Evolutionary conservation across 108 stramenopile genomes (phyloP).

Genomic region (Stephanodiscus minutulus): DNA sequence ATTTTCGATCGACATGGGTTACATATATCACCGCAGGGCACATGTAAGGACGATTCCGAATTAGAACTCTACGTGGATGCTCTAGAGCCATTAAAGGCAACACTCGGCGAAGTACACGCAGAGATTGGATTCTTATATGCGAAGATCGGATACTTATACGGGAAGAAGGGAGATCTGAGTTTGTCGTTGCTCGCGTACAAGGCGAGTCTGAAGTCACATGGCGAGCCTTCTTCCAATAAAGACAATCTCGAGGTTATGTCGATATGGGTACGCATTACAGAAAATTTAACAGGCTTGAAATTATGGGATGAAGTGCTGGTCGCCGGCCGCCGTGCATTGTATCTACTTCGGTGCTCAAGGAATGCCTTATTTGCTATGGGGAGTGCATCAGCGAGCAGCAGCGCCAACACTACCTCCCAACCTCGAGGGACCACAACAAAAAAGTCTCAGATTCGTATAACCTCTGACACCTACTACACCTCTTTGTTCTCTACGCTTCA

Average conservation of each 20-base stretch:
- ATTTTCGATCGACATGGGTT: slow-evolving; percentile 41
- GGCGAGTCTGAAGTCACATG: slow-evolving; percentile 39
- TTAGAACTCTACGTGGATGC: slow-evolving; percentile 48
- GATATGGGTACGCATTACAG: slow-evolving; percentile 43
- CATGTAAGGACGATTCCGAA: slow-evolving; percentile 29
- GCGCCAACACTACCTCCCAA: slow-evolving; percentile 10
- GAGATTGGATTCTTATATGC: slow-evolving; percentile 38
- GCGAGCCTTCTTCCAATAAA: slow-evolving; percentile 28
- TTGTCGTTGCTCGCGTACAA: slow-evolving; percentile 37
- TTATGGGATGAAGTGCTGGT: slow-evolving; percentile 34
- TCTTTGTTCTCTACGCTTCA: slow-evolving; percentile 28
- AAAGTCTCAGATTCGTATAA: slow-evolving; percentile 36
- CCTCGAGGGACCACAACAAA: slow-evolving; percentile 17
- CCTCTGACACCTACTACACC: slow-evolving; percentile 23
- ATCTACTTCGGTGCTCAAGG: slow-evolving; percentile 27
- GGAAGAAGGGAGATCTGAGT: slow-evolving; percentile 31
- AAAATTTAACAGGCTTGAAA: slow-evolving; percentile 21
- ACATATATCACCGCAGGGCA: slow-evolving; percentile 28
- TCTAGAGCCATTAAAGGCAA: slow-evolving; percentile 40
- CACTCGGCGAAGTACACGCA: slow-evolving; percentile 27
- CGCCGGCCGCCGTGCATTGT: slow-evolving; percentile 38
- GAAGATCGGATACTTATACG: slow-evolving; percentile 45
- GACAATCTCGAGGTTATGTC: slow-evolving; percentile 28
- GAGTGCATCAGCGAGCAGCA: background rate
- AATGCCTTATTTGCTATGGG: slow-evolving; percentile 25